Evolutionary conservation across 2,329 filamentous ascomycete species (phyloP).

Genomic region (Cladorrhinum sp.): DNA sequence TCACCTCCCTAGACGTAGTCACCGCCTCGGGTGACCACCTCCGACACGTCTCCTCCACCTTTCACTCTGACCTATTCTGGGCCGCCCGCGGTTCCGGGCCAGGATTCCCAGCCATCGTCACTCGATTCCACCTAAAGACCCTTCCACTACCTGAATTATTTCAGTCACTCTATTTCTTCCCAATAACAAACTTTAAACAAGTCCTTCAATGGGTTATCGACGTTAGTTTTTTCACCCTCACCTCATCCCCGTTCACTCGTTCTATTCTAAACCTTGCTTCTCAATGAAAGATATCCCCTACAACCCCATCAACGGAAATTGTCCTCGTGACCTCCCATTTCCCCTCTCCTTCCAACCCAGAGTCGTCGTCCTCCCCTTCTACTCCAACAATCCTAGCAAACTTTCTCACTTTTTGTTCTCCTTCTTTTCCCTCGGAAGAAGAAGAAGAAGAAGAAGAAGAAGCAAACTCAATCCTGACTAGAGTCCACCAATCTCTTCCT

Average conservation of each 20-base stretch:
- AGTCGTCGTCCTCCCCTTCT: too few species aligned
- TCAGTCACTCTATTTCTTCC: slow-evolving; percentile 44
- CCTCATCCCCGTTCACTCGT: background rate
- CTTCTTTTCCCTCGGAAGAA: too few species aligned
- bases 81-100: slow-evolving; percentile 47
- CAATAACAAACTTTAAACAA: slow-evolving; percentile 41
- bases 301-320: slow-evolving; percentile 38
- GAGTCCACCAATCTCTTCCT: slow-evolving; percentile 37
- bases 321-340: slow-evolving; percentile 37
- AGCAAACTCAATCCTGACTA: slow-evolving; percentile 32
- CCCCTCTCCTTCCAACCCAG: slow-evolving; percentile 12
- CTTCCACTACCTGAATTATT: slow-evolving; percentile 33
- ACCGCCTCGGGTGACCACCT: slow-evolving; percentile 42
- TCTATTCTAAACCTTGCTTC: slow-evolving; percentile 2
- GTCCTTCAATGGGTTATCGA: slow-evolving; percentile 48
- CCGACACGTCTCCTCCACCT: slow-evolving; percentile 32
- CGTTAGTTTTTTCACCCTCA: slow-evolving; percentile 26
- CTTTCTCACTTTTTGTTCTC: slow-evolving; percentile 42
- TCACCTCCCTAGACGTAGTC: slow-evolving; percentile 46
- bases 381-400: slow-evolving; percentile 35
- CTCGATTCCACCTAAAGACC: slow-evolving; percentile 47
- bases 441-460: too few species aligned
- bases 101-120: slow-evolving; percentile 52
- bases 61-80: slow-evolving; percentile 48
- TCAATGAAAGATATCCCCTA: slow-evolving; percentile 27